Evolutionary conservation across 768 basidiomycete species (phyloP).

Genomic region (Clitopilus hobsonii): DNA sequence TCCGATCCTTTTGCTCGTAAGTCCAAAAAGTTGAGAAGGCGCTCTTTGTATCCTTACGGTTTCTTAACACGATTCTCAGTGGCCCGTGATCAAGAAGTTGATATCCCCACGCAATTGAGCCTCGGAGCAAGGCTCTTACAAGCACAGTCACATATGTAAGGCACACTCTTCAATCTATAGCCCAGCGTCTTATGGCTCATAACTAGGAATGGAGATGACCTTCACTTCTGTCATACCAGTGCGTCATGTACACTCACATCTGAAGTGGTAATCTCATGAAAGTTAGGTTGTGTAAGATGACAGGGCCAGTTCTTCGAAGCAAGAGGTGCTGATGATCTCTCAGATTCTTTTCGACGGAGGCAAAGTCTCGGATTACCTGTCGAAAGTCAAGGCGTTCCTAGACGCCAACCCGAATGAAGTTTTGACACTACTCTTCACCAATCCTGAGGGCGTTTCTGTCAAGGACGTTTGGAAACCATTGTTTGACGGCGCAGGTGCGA

Average conservation of each 20-base stretch:
- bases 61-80: background rate
- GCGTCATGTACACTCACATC: conserved; percentile 16
- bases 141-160: conserved; percentile 48
- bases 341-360: conserved; percentile 53
- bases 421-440: conserved; percentile 62
- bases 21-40: no score
- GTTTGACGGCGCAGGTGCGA: conserved; percentile 46
- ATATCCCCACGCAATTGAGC: conserved; percentile 42
- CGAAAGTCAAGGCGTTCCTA: conserved; percentile 49
- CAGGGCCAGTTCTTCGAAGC: background rate
- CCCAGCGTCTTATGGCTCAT: background rate
- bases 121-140: conserved; percentile 57
- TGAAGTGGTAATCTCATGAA: background rate
- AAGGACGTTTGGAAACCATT: conserved; percentile 44
- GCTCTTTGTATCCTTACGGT: background rate
- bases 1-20: conserved; percentile 3
- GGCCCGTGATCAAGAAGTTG: conserved; percentile 44
- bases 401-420: conserved; percentile 63
- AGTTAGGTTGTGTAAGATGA: conserved; percentile 29
- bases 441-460: conserved; percentile 52
- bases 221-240: conserved; percentile 71
- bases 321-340: background rate
- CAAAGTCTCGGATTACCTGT: conserved; percentile 41
- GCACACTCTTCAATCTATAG: background rate
- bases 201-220: conserved; percentile 30